phyloP scores from a whole-genome alignment of 805 yeast species.

The Ogataea ganodermae region DNA sequence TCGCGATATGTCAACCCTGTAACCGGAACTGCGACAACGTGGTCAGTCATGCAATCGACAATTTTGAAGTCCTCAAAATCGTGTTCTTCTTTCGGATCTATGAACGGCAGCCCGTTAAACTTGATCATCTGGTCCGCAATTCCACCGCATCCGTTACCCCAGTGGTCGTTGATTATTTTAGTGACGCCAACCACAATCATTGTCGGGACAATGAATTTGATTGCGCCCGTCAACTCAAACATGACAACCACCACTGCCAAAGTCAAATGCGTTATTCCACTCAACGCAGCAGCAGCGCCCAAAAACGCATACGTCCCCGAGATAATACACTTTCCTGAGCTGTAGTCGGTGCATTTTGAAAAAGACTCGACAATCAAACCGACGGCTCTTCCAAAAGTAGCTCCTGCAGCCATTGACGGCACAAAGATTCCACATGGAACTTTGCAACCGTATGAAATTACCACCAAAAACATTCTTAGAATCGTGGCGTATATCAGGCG shows the following conservation, averaged over 20 bases:
- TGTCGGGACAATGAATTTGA: slow-evolving; percentile 87
- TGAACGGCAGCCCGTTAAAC: slow-evolving; percentile 83
- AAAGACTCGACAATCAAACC: slow-evolving; percentile 67
- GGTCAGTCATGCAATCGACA: slow-evolving; percentile 62
- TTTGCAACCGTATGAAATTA: slow-evolving; percentile 87
- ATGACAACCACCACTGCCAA: slow-evolving; percentile 92
- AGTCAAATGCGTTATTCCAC: slow-evolving; percentile 92
- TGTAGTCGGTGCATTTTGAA: slow-evolving; percentile 38
- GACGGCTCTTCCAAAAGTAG: slow-evolving; percentile 85
- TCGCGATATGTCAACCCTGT: slow-evolving; percentile 37
- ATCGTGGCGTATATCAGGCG: slow-evolving; percentile 71
- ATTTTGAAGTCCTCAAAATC: slow-evolving; percentile 50
- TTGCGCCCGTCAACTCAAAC: slow-evolving; percentile 96
- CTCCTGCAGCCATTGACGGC: slow-evolving; percentile 97
- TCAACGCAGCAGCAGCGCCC: slow-evolving; percentile 93
- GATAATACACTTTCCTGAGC: slow-evolving; percentile 60
- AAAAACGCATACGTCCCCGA: slow-evolving; percentile 95
- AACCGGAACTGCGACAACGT: slow-evolving; percentile 41
- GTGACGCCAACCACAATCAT: slow-evolving; percentile 95
- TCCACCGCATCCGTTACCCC: slow-evolving; percentile 74
- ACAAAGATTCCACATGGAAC: slow-evolving; percentile 98
- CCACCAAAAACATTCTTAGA: slow-evolving; percentile 68
- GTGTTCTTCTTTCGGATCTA: slow-evolving; percentile 71
- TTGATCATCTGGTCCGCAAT: slow-evolving; percentile 94
- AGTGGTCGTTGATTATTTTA: slow-evolving; percentile 70